phyloP scores from a whole-genome alignment of 2,329 filamentous ascomycete genomes.

The Aspergillus pseudonomiae region DNA sequence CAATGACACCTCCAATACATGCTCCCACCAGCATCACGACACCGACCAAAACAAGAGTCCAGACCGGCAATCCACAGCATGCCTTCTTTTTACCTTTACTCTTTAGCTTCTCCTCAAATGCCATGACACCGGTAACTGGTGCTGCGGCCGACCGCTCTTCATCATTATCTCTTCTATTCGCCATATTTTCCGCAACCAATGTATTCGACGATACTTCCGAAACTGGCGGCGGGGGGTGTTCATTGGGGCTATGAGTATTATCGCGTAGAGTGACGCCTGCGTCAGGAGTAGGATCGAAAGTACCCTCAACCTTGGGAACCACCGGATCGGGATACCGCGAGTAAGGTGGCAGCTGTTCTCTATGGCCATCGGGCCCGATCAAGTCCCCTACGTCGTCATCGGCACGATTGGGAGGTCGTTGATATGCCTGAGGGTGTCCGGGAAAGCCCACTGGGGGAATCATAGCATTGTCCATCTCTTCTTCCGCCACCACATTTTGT shows the following conservation, averaged over 20 bases:
- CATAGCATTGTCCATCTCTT: conserved; percentile 50
- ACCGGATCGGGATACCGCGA: conserved; percentile 82
- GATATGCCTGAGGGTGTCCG: conserved; percentile 67
- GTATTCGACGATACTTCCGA: conserved; percentile 39
- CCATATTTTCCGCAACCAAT: conserved; percentile 23
- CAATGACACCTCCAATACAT: conserved; percentile 57
- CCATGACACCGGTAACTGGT: conserved; percentile 40
- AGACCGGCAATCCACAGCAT: conserved; percentile 57
- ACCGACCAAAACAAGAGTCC: conserved; percentile 51
- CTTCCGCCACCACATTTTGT: conserved; percentile 71
- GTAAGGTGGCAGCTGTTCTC: conserved; percentile 89
- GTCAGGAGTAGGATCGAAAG: conserved; percentile 27
- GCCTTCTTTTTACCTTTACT: conserved; percentile 46
- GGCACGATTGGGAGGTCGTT: conserved; percentile 64
- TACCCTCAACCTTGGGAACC: conserved; percentile 57
- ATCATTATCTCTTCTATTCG: conserved; percentile 17
- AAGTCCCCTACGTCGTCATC: conserved; percentile 87
- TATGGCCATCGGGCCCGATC: conserved; percentile 83
- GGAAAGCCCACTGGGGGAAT: conserved; percentile 73
- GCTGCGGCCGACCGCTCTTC: conserved; percentile 21
- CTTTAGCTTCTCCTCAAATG: conserved; percentile 49
- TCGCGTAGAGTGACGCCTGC: conserved; percentile 54
- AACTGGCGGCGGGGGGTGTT: conserved; percentile 28
- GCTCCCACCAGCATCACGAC: conserved; percentile 53
- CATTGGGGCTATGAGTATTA: conserved; percentile 52